Conservation (phyloP, 148 eudicot genomes). For the Rheum nobile region DNA sequence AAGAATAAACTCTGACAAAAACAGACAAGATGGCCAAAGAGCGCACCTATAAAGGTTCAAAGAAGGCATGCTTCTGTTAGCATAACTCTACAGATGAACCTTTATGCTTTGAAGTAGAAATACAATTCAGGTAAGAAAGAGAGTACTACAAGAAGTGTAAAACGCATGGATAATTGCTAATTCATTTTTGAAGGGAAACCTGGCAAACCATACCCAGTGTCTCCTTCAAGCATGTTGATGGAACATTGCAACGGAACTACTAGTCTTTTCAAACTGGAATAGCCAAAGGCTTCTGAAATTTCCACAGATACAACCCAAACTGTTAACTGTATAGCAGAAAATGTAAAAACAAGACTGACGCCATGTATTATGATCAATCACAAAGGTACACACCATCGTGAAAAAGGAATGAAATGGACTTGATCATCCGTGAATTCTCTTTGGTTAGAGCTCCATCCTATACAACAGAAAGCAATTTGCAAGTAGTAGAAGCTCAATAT, state of each 20-base stretch:
- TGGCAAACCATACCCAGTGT: conserved; percentile 64
- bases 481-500: background rate
- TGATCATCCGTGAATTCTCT: conserved; percentile 45
- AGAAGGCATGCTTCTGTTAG: background rate
- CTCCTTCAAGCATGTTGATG: conserved; percentile 93
- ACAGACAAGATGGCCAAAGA: conserved; percentile 93
- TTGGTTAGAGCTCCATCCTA: conserved; percentile 46
- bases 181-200: background rate
- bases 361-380: background rate
- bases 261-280: conserved; percentile 32
- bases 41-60: conserved; percentile 45
- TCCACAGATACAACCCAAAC: conserved; percentile 9
- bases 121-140: background rate
- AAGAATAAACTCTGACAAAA: conserved; percentile 85
- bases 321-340: background rate
- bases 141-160: background rate
- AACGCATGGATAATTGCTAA: background rate
- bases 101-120: background rate
- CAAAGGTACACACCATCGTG: conserved; percentile 33
- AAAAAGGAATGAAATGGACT: conserved; percentile 54
- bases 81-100: background rate
- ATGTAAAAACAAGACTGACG: background rate
- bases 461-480: background rate
- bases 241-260: conserved; percentile 65
- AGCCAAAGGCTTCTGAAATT: conserved; percentile 17